Evolutionary conservation across 768 basidiomycete genomes (phyloP).

Genomic region (Suillus clintonianus): DNA sequence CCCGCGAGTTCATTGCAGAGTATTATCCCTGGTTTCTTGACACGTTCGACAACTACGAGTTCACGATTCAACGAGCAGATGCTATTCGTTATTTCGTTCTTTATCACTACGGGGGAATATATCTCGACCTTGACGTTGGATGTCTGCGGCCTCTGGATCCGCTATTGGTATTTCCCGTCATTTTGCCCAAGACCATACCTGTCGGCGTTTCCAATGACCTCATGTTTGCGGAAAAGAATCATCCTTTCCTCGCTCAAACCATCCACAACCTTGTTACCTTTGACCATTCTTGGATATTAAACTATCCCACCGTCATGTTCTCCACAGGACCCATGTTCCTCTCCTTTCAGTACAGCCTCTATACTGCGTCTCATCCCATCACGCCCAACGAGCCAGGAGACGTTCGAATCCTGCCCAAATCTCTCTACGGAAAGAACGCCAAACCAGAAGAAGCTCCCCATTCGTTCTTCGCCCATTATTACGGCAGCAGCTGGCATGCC

Average conservation of each 20-base stretch:
- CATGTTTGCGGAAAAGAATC: slow-evolving; percentile 84
- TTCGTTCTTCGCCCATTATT: slow-evolving; percentile 96
- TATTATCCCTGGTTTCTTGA: slow-evolving; percentile 92
- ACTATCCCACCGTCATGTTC: slow-evolving; percentile 99
- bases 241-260: slow-evolving; percentile 90
- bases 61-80: slow-evolving; percentile 93
- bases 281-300: slow-evolving; percentile 91
- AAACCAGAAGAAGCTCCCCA: slow-evolving; percentile 79
- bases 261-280: slow-evolving; percentile 91
- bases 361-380: slow-evolving; percentile 65
- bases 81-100: slow-evolving; percentile 98
- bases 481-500: slow-evolving; percentile 97
- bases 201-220: slow-evolving; percentile 98
- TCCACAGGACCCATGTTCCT: slow-evolving; percentile 99
- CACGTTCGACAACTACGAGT: slow-evolving; percentile 90
- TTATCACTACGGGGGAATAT: slow-evolving; percentile 92
- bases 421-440: slow-evolving; percentile 97
- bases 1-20: slow-evolving; percentile 86
- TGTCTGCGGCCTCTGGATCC: slow-evolving; percentile 87
- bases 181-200: slow-evolving; percentile 93
- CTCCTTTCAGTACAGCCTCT: slow-evolving; percentile 90
- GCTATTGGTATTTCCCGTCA: slow-evolving; percentile 80
- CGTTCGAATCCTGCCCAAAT: slow-evolving; percentile 91
- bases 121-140: slow-evolving; percentile 96
- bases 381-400: slow-evolving; percentile 58